Percentiles rank a stretch among this genome's conserved stretches.
phyloP scores from a whole-genome alignment of 2,329 filamentous ascomycete species.

The Lachnellula cervina region DNA sequence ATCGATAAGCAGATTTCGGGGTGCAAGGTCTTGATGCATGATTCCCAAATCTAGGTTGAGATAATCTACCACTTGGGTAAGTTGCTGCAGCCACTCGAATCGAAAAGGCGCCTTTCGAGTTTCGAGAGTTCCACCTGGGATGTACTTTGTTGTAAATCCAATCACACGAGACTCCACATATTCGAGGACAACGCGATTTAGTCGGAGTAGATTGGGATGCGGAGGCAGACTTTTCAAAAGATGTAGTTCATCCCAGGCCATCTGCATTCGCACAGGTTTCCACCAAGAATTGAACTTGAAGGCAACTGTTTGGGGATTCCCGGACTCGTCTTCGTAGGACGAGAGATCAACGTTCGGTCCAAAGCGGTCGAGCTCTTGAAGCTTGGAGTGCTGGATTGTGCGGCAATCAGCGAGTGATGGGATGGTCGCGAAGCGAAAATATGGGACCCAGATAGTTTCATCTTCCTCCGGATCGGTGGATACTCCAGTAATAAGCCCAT shows the following conservation, averaged over 20 bases:
- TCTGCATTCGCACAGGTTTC: constrained; percentile 9
- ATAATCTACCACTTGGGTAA: constrained; percentile 34
- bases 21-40: constrained; percentile 36
- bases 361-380: constrained; percentile 9
- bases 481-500: too few relatives aligned
- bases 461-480: too few relatives aligned
- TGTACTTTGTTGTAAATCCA: constrained; percentile 35
- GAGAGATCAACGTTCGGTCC: constrained; percentile 11
- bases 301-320: constrained; percentile 10
- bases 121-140: constrained; percentile 34
- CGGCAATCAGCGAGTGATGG: constrained; percentile 7
- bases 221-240: constrained; percentile 33
- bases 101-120: constrained; percentile 32
- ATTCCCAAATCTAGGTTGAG: constrained; percentile 37
- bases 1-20: constrained; percentile 36
- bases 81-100: constrained; percentile 35
- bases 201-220: constrained; percentile 36
- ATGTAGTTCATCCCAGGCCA: constrained; percentile 35
- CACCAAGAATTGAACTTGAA: constrained; percentile 11
- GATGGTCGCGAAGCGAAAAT: constrained; percentile 6
- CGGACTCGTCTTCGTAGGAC: constrained; percentile 8
- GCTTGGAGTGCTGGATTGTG: constrained; percentile 11
- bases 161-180: constrained; percentile 32
- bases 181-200: constrained; percentile 35
- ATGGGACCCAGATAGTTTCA: neutral